These are phyloP conservation scores for Penicillium psychrosexuale DNA, from an alignment of 2,329 filamentous ascomycete genomes.

Conservation along the genomic window DNA sequence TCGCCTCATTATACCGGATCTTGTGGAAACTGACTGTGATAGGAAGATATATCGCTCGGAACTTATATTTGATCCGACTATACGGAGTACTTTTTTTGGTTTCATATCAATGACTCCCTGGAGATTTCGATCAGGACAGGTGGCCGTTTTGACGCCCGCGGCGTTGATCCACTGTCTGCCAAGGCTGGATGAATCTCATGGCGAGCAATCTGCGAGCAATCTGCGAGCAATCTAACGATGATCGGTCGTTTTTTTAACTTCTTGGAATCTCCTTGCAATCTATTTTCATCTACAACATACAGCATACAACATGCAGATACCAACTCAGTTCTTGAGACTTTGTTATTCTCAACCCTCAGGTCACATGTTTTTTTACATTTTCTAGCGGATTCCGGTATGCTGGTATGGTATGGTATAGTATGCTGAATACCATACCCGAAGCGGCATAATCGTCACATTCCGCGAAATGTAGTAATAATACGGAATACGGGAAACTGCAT, in stretches of 20 bases:
- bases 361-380: conserved; percentile 9
- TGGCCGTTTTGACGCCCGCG: conserved; percentile 19
- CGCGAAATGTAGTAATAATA: conserved; percentile 8
- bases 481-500: not conserved
- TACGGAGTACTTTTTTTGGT: not conserved
- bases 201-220: conserved; percentile 16
- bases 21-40: not conserved
- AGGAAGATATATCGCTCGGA: not conserved
- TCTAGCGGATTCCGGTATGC: conserved; percentile 9
- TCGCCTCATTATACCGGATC: not conserved
- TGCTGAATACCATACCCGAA: conserved; percentile 23
- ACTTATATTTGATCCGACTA: not conserved
- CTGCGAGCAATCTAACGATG: conserved; percentile 12
- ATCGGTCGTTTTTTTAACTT: conserved; percentile 6
- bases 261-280: not conserved
- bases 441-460: conserved; percentile 17
- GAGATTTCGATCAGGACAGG: conserved; percentile 20
- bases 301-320: not conserved
- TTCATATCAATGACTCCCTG: not conserved
- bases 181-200: conserved; percentile 23
- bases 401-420: conserved; percentile 9
- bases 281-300: not conserved
- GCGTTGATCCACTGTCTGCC: conserved; percentile 17
- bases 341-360: not conserved
- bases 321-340: not conserved